These are phyloP conservation scores for Polytrichum formosum DNA, from an alignment of 225 moss, liverwort and hornwort species.

Conservation along the genomic window DNA sequence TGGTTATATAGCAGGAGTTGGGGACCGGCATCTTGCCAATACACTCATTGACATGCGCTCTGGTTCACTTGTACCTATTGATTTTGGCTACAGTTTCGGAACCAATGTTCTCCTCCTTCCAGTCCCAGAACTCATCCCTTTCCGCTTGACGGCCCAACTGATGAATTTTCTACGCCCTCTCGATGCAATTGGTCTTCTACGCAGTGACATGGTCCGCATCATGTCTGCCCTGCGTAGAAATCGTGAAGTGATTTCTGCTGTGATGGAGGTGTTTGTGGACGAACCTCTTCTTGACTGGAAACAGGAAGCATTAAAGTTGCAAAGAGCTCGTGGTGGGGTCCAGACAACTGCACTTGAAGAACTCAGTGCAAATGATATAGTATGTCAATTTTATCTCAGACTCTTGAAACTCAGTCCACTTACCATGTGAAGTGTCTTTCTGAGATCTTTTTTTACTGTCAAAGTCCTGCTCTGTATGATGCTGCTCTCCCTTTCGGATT, in stretches of 20 bases:
- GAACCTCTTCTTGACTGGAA: slow-evolving; percentile 96
- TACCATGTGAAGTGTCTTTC: too few species aligned
- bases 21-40: slow-evolving; percentile 90
- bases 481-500: too few species aligned
- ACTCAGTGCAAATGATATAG: slow-evolving; percentile 27
- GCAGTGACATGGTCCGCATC: slow-evolving; percentile 78
- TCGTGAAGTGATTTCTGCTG: slow-evolving; percentile 74
- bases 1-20: slow-evolving; percentile 90
- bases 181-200: slow-evolving; percentile 69
- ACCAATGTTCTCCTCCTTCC: slow-evolving; percentile 84
- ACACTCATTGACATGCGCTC: slow-evolving; percentile 80
- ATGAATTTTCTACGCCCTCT: slow-evolving; percentile 77
- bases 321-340: slow-evolving; percentile 29
- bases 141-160: slow-evolving; percentile 76
- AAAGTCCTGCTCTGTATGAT: too few species aligned
- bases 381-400: slow-evolving; percentile 10
- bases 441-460: too few species aligned
- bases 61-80: slow-evolving; percentile 88
- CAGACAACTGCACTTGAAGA: slow-evolving; percentile 40
- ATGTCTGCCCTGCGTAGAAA: slow-evolving; percentile 65
- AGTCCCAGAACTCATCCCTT: slow-evolving; percentile 92
- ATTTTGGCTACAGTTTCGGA: slow-evolving; percentile 98
- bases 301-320: slow-evolving; percentile 69
- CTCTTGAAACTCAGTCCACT: neutral
- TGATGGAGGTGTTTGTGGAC: slow-evolving; percentile 93